Conservation (phyloP, 768 basidiomycete species). For the Cystoderma amianthinum region DNA sequence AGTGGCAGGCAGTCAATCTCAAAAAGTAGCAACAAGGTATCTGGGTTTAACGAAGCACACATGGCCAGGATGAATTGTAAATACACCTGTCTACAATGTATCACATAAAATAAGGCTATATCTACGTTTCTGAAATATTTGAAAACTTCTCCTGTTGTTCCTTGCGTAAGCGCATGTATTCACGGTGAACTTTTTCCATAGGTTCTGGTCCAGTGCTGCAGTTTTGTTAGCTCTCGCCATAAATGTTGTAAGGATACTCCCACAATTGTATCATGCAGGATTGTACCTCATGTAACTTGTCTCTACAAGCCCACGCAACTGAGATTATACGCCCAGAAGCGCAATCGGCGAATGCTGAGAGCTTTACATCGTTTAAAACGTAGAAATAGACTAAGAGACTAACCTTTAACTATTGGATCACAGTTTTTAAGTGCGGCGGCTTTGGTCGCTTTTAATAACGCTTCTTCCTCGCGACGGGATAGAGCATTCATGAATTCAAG, state of each 20-base stretch:
- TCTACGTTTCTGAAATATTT: constrained; percentile 1
- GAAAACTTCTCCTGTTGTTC: constrained; percentile 19
- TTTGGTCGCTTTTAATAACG: constrained; percentile 76
- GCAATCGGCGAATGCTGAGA: constrained; percentile 78
- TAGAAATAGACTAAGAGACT: constrained; percentile 3
- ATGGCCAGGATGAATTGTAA: not conserved
- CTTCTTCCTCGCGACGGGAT: constrained; percentile 85
- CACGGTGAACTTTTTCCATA: constrained; percentile 64
- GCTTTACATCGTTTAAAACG: constrained; percentile 3
- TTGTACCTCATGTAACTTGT: constrained; percentile 62
- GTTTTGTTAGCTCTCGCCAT: constrained; percentile 2
- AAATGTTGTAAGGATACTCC: constrained; percentile 18
- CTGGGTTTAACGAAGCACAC: not conserved
- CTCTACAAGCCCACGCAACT: constrained; percentile 79
- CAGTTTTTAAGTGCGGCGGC: constrained; percentile 75
- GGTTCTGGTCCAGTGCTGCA: constrained; percentile 65
- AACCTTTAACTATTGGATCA: constrained; percentile 70
- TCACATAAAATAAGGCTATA: not conserved
- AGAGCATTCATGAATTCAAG: constrained; percentile 79
- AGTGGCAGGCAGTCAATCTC: constrained; percentile 51
- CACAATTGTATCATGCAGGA: constrained; percentile 78
- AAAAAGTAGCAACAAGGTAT: constrained; percentile 25
- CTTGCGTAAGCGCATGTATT: constrained; percentile 66
- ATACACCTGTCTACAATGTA: not conserved
- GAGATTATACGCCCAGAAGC: constrained; percentile 75